Conservation (phyloP, 177 flowering plant species). For the Vitis hybrid region DNA sequence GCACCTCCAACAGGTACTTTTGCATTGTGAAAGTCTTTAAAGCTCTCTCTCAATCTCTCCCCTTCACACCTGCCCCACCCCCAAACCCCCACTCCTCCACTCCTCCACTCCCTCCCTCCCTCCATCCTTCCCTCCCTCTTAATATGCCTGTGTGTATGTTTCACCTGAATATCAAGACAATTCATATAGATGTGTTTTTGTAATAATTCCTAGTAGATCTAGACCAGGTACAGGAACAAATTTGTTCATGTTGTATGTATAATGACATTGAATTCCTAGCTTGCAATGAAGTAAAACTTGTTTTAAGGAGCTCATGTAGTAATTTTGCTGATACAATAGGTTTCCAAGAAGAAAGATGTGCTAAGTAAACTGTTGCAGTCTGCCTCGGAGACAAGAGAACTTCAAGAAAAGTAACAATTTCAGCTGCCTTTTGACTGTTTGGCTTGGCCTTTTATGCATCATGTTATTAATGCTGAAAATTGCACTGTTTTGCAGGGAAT, state of each 20-base stretch:
- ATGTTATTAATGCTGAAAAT: conserved; percentile 2
- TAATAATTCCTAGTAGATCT: too few species aligned
- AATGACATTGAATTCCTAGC: neutral
- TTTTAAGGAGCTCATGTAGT: conserved; percentile 1
- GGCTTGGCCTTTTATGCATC: neutral
- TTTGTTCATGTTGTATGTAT: neutral
- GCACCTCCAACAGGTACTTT: conserved; percentile 53
- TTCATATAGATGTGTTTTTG: too few species aligned
- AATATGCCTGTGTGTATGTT: too few species aligned
- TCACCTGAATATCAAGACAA: too few species aligned
- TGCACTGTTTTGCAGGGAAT: conserved; percentile 47
- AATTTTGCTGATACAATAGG: conserved; percentile 31
- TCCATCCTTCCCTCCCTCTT: too few species aligned
- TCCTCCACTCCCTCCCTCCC: too few species aligned
- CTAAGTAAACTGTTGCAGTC: conserved; percentile 47
- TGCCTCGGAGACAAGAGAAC: conserved; percentile 48
- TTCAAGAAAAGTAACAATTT: conserved; percentile 61
- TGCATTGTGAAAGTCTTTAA: neutral
- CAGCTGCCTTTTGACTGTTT: conserved; percentile 7
- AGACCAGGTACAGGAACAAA: neutral
- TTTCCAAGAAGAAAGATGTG: conserved; percentile 47
- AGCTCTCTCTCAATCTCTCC: neutral
- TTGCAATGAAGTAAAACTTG: neutral
- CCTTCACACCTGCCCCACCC: too few species aligned
- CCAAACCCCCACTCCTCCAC: too few species aligned